A percentile compares a stretch with the other conserved stretches of the same genome.
Conservation (phyloP, 1,284 basidiomycete genomes). For the Pulchroboletus neoregius region DNA sequence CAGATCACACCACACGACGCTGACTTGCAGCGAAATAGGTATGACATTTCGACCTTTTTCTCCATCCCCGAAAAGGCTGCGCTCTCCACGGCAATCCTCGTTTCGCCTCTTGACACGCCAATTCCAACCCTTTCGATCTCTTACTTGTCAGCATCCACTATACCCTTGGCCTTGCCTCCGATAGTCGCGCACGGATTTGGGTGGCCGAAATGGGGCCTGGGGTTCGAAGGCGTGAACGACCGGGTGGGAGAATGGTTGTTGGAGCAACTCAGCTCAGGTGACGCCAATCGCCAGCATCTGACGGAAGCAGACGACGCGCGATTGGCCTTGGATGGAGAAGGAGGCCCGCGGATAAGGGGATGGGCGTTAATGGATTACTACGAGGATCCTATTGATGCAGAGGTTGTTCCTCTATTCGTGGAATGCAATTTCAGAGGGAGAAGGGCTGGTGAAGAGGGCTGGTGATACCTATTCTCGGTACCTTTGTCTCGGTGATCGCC, state of each 20-base stretch:
- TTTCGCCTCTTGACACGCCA: slow-evolving; percentile 39
- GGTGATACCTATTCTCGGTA: slow-evolving; percentile 21
- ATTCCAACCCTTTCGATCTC: slow-evolving; percentile 59
- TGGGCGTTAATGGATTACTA: slow-evolving; percentile 76
- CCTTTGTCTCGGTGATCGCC: neutral
- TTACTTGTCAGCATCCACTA: slow-evolving; percentile 76
- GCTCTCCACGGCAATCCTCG: slow-evolving; percentile 51
- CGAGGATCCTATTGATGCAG: slow-evolving; percentile 46
- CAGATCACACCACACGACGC: neutral
- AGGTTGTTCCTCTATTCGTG: slow-evolving; percentile 61
- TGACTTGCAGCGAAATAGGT: slow-evolving; percentile 46
- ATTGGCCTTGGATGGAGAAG: neutral
- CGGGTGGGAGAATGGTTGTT: slow-evolving; percentile 70
- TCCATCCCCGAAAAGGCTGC: slow-evolving; percentile 75
- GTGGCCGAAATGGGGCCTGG: slow-evolving; percentile 68
- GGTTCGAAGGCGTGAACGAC: slow-evolving; percentile 80
- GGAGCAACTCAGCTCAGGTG: slow-evolving; percentile 37
- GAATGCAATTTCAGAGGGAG: slow-evolving; percentile 70
- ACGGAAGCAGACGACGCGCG: neutral
- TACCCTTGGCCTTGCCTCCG: slow-evolving; percentile 74
- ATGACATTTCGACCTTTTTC: slow-evolving; percentile 69
- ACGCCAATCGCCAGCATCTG: neutral
- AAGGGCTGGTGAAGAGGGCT: slow-evolving; percentile 45
- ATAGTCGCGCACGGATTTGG: slow-evolving; percentile 76
- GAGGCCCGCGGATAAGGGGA: slow-evolving; percentile 38